Percentiles rank a stretch among this genome's conserved stretches.
Evolutionary conservation across 2,329 filamentous ascomycete genomes (phyloP).

Genomic region (Alternaria gansuensis): DNA sequence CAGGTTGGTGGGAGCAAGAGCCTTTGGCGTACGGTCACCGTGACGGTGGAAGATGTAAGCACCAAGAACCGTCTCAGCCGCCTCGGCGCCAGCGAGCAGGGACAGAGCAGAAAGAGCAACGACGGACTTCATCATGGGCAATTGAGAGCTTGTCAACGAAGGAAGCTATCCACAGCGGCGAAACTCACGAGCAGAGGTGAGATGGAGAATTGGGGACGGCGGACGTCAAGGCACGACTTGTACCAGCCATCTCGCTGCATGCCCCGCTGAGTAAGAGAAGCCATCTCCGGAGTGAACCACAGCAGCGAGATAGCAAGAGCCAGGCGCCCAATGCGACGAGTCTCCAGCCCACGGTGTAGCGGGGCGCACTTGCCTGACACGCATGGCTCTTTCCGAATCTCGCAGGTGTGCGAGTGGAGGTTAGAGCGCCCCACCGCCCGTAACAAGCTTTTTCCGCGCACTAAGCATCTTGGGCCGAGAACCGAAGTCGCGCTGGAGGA

Average conservation of each 20-base stretch:
- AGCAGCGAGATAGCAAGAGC: constrained; percentile 21
- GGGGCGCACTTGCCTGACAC: constrained; percentile 23
- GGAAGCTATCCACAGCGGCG: constrained; percentile 1
- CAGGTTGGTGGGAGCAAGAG: constrained; percentile 73
- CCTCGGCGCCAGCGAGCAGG: constrained; percentile 39
- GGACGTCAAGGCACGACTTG: constrained; percentile 22
- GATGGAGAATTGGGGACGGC: constrained; percentile 7
- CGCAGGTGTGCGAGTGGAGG: constrained; percentile 36
- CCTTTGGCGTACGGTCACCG: constrained; percentile 86
- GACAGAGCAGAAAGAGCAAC: constrained; percentile 37
- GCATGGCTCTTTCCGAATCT: constrained; percentile 34
- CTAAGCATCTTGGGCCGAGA: not conserved
- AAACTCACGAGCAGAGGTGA: constrained; percentile 14
- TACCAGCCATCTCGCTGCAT: constrained; percentile 21
- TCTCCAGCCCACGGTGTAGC: constrained; percentile 8
- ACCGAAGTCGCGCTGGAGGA: constrained; percentile 13
- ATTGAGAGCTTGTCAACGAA: constrained; percentile 5
- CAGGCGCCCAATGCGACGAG: constrained; percentile 22
- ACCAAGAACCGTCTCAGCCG: constrained; percentile 75
- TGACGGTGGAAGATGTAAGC: constrained; percentile 90
- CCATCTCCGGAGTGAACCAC: constrained; percentile 17
- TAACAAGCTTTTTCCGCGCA: constrained; percentile 29
- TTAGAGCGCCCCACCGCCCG: constrained; percentile 18
- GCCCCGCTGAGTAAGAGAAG: constrained; percentile 28
- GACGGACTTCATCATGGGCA: constrained; percentile 42